A percentile compares a stretch with the other conserved stretches of the same genome.
These are phyloP conservation scores for Daldinia childiae DNA, from an alignment of 495 filamentous ascomycete genomes.

Conservation along the genomic window DNA sequence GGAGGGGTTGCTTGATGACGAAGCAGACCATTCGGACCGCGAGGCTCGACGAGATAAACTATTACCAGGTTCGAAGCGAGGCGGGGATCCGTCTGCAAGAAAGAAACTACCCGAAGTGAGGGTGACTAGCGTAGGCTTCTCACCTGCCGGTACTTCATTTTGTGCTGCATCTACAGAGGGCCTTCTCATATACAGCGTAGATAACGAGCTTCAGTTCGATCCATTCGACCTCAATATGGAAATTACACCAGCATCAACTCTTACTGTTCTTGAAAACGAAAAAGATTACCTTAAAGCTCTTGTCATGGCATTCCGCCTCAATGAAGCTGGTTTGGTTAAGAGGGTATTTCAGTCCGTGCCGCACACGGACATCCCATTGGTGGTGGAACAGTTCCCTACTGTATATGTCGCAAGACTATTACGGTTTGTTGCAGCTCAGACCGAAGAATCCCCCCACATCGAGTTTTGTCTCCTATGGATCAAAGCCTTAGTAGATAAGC, in stretches of 20 bases:
- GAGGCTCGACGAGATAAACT: conserved; percentile 83
- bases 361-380: conserved; percentile 74
- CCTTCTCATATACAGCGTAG: conserved; percentile 88
- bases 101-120: conserved; percentile 82
- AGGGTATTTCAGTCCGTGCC: conserved; percentile 88
- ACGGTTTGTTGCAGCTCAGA: conserved; percentile 83
- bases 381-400: conserved; percentile 79
- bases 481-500: conserved; percentile 79
- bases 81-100: conserved; percentile 80
- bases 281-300: conserved; percentile 89
- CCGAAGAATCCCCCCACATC: conserved; percentile 89
- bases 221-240: conserved; percentile 95
- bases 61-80: conserved; percentile 87
- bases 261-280: conserved; percentile 75
- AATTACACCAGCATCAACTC: conserved; percentile 83
- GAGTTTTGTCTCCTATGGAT: conserved; percentile 96
- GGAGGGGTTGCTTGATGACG: conserved; percentile 79
- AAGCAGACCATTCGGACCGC: conserved; percentile 87
- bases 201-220: conserved; percentile 83
- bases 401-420: conserved; percentile 88
- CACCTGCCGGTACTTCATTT: conserved; percentile 87
- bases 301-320: conserved; percentile 96
- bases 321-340: conserved; percentile 78
- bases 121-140: conserved; percentile 86
- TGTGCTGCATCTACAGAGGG: conserved; percentile 96